Evolutionary conservation across 108 stramenopile genomes (phyloP).

Genomic region (Skeletonema marinoi): DNA sequence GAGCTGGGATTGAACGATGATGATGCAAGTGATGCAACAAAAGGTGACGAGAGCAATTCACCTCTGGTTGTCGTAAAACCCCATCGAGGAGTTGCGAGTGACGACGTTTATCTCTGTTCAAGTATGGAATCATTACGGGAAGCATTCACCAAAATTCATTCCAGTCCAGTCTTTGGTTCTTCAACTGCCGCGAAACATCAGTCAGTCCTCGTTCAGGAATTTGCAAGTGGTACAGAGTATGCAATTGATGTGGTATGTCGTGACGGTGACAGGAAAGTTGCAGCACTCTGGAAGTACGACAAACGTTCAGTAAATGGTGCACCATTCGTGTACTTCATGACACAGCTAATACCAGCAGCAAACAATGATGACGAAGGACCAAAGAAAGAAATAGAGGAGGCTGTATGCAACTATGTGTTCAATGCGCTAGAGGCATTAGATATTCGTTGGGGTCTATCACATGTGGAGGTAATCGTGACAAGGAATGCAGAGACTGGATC

Average conservation of each 20-base stretch:
- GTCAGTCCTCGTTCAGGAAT: constrained; percentile 80
- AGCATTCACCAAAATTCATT: constrained; percentile 80
- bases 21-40: constrained; percentile 10
- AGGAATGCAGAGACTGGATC: constrained; percentile 3
- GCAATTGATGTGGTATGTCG: constrained; percentile 90
- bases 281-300: constrained; percentile 96
- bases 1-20: constrained; percentile 45
- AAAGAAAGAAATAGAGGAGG: constrained; percentile 30
- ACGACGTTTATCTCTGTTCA: constrained; percentile 89
- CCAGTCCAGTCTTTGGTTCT: constrained; percentile 84
- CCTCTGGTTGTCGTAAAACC: constrained; percentile 85
- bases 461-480: constrained; percentile 75
- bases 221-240: constrained; percentile 85
- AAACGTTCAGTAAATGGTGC: constrained; percentile 89
- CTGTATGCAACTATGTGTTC: constrained; percentile 61
- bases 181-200: constrained; percentile 70
- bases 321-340: constrained; percentile 87
- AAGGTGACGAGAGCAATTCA: neutral
- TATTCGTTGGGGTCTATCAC: constrained; percentile 74
- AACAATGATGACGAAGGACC: constrained; percentile 23
- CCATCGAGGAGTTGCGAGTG: constrained; percentile 86
- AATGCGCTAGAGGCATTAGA: constrained; percentile 65
- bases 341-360: constrained; percentile 63
- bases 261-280: constrained; percentile 90
- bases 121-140: constrained; percentile 54